Percentiles rank a stretch among this genome's conserved stretches.
phyloP scores from a whole-genome alignment of 441 rosid species.

The Gossypium gossypioides region DNA sequence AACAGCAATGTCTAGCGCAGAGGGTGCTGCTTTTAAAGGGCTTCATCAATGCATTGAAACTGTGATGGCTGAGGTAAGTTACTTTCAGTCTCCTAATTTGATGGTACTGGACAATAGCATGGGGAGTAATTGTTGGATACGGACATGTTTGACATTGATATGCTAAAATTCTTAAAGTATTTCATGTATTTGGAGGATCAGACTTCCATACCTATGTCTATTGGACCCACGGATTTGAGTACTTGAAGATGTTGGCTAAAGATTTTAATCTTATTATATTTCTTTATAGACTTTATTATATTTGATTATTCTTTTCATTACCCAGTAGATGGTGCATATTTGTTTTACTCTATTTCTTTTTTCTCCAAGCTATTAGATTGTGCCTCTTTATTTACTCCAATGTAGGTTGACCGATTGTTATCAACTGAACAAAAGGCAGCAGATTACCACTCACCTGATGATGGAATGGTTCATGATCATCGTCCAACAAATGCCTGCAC shows the following conservation, averaged over 20 bases:
- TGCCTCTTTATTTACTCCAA: constrained; percentile 2
- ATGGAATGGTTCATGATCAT: constrained; percentile 89
- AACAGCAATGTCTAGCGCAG: constrained; percentile 91
- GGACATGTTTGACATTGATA: background rate
- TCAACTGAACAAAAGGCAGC: constrained; percentile 91
- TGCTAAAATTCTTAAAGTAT: background rate
- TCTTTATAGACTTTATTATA: background rate
- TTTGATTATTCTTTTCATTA: background rate
- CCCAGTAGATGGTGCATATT: background rate
- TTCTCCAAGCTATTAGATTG: constrained; percentile 12
- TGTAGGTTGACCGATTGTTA: constrained; percentile 81
- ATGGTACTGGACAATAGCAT: constrained; percentile 10
- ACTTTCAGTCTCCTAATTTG: constrained; percentile 16
- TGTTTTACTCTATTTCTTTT: background rate
- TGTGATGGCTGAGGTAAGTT: constrained; percentile 93
- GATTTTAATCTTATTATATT: background rate
- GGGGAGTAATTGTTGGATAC: background rate
- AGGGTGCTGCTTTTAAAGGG: constrained; percentile 95
- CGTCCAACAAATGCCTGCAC: constrained; percentile 97
- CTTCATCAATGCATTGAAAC: constrained; percentile 98
- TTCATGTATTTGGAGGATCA: background rate
- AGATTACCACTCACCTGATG: constrained; percentile 88
- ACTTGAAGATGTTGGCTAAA: background rate
- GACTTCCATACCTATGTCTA: background rate
- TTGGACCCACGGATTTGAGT: background rate